Percentiles rank a stretch among this genome's conserved stretches.
These are phyloP conservation scores for Macroventuria anomochaeta DNA, from an alignment of 2,329 filamentous ascomycete genomes.

Conservation along the genomic window DNA sequence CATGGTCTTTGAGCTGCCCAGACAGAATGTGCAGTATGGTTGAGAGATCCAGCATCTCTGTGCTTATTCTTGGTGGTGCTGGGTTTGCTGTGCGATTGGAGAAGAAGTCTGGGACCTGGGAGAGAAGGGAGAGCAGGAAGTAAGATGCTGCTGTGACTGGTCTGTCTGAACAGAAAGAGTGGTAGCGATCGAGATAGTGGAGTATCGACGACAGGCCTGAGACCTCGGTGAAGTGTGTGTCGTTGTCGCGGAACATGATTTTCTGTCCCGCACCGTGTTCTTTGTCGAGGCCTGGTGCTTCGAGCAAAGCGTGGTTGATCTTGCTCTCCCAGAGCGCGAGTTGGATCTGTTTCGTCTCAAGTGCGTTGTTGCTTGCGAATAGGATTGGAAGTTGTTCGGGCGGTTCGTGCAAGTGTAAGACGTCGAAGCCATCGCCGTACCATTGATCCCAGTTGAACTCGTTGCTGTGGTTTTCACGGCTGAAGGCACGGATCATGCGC, in stretches of 20 bases:
- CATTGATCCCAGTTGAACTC: conserved; percentile 75
- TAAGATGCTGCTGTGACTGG: conserved; percentile 29
- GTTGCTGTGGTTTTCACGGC: conserved; percentile 76
- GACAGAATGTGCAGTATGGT: conserved; percentile 28
- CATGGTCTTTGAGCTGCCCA: conserved; percentile 22
- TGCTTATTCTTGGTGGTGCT: background rate
- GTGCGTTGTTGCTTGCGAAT: conserved; percentile 42
- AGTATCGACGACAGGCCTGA: conserved; percentile 34
- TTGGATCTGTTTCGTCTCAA: conserved; percentile 42
- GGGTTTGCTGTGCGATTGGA: conserved; percentile 19
- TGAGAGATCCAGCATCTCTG: conserved; percentile 17
- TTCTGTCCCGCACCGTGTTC: conserved; percentile 23
- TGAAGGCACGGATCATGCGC: conserved; percentile 78
- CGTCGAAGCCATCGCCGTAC: conserved; percentile 86
- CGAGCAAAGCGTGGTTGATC: conserved; percentile 23
- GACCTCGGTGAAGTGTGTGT: conserved; percentile 44
- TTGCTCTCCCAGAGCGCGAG: conserved; percentile 41
- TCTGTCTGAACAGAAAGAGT: conserved; percentile 29
- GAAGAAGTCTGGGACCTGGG: conserved; percentile 26
- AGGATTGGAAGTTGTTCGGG: conserved; percentile 47
- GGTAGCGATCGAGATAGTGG: conserved; percentile 45
- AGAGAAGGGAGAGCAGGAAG: conserved; percentile 23
- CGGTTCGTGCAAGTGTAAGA: conserved; percentile 64
- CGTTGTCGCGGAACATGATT: conserved; percentile 44
- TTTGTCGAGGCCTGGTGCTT: conserved; percentile 29